Base-by-base conservation (phyloP, 257 asterid species). In the Fraxinus quadrangulata region DNA sequence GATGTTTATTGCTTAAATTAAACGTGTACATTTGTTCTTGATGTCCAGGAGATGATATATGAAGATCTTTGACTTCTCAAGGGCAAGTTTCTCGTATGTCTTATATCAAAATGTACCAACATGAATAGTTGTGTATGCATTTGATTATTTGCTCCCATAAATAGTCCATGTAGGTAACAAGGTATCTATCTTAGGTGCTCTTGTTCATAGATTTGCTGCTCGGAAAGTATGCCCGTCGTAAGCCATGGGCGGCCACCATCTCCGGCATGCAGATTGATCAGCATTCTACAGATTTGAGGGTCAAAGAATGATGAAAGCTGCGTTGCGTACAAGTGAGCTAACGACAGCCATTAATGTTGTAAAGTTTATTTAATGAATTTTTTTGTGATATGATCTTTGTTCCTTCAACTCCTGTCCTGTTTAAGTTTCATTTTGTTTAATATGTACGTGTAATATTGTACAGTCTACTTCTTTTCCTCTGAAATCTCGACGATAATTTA, bases 41-140 rank as follows among this genome's bases (percentile, higher is more conserved):
- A 36, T 75, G 77, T 56, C 75, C 90, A 92, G 97, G 94, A 89
- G 77, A 92, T 92, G 97, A 71, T 84, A 56, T 90, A 87, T 26
- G 91, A 90, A 84, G 78, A 81, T 87, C 84, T 77, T 42, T 77
- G 87, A 85, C 70, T 69, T 71, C 34, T 51, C 70, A 21, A 70
- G 19, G 21, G 33, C 75, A 74, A 65, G 17, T 21, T 37, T 56
- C 74, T 56, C 9, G 70, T 72, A 42, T 51, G 30, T 11, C 78
- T 34, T 17, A 30, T 81, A 68, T 28, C 61, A 28, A 23, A 39
- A 73, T 81, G 28, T 71, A 69, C 73, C 74, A 71, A 67, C 6
- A 78, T 75, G 39, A 23, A 71, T 42, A 12, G 69, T 13, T 54
- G 21, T 14, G 59, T 49, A 26, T 66, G 70, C 71, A 59, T 37